Evolutionary conservation across 768 basidiomycete species (phyloP), one percentile per base, ranked within the genome.

Genomic region (Kwoniella botswanensis): DNA sequence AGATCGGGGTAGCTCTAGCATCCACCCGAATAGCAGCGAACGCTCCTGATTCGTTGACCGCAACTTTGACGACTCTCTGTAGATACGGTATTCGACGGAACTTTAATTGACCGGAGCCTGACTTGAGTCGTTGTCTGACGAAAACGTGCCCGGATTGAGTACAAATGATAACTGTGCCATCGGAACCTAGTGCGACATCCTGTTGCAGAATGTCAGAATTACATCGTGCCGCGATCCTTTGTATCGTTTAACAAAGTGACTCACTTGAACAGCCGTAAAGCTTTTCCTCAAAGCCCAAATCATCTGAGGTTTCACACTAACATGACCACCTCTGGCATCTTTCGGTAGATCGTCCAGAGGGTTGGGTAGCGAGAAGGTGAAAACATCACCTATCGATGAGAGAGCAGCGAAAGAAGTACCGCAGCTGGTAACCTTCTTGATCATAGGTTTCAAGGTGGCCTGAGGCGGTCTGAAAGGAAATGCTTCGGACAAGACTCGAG

Each of bases 111-210:
- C 82, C 56, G 54, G 73, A 26, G 76, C 77, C 63, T 50, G 78
- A 69, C 78, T 86, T 86, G 67, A 82, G 88, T 29, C 93, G 88
- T 21, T 89, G 87, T 24, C 94, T 91, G 24, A 95, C 87, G 79
- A 91, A 98, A 42, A 96, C 94, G 76, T 98, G 94, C 0, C 96
- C 96, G 4, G 96, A 95, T 72, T 92, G 89, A 1, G 96, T 98
- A 84, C 93, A 97, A 57, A 98, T 87, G 79, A 97, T 90, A 78
- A 97, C 88, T 17, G 91, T 88, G 4, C 94, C 93, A 73, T 97
- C 94, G 1, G 89, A 86, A 21, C 93, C 93, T 15, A 98, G 86
- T 0, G 93, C 94, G 10, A 96, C 91, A 76, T 98, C 96, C 90
- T 91, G 71, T 44, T 41, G 29, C 54, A 71, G 35, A n/a, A 53